Evolutionary conservation across 345 rosid genomes (phyloP).

Genomic region (Nephelium lappaceum): DNA sequence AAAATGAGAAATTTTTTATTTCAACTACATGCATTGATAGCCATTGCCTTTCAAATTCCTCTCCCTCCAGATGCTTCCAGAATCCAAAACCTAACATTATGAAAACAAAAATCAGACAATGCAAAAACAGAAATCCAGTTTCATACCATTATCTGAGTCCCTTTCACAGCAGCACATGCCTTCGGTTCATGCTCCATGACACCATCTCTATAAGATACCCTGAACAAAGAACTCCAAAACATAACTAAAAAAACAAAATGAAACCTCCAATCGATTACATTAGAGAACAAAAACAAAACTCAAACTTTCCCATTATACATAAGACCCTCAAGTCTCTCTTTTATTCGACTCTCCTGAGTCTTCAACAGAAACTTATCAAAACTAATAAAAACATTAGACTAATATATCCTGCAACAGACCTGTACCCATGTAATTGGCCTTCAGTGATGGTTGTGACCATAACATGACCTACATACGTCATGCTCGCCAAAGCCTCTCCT

Average conservation of each 20-base stretch:
- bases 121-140: neutral
- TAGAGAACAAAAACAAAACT: neutral
- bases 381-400: neutral
- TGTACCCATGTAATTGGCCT: slow-evolving; percentile 93
- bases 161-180: slow-evolving; percentile 99
- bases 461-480: slow-evolving; percentile 95
- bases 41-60: neutral
- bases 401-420: slow-evolving; percentile 37
- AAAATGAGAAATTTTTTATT: neutral
- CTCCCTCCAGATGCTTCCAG: neutral
- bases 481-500: slow-evolving; percentile 98
- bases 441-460: slow-evolving; percentile 83
- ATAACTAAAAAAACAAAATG: neutral
- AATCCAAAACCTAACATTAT: neutral
- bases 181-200: slow-evolving; percentile 87
- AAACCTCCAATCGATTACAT: neutral
- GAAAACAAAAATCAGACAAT: neutral
- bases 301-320: neutral
- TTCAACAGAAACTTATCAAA: neutral
- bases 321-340: neutral
- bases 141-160: slow-evolving; percentile 90
- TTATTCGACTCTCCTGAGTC: neutral
- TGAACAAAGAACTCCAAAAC: slow-evolving; percentile 24
- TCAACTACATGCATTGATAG: neutral
- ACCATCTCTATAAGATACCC: slow-evolving; percentile 91